Percentiles rank a stretch among this genome's conserved stretches.
These are phyloP conservation scores for Gastrodia elata DNA, from an alignment of 106 monocot genomes.

Conservation along the genomic window DNA sequence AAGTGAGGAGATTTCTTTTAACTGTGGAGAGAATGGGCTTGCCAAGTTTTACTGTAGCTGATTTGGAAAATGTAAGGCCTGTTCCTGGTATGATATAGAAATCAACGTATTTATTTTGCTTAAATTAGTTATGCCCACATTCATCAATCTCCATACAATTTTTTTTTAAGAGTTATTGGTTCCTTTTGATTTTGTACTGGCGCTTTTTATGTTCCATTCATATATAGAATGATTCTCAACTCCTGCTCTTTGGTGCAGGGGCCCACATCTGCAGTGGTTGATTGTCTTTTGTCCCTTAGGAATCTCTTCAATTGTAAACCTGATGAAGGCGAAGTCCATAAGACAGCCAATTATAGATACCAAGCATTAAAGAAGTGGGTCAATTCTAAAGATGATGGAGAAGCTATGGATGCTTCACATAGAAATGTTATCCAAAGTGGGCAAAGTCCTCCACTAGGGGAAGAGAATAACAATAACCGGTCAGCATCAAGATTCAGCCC, in stretches of 20 bases:
- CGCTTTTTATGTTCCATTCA: neutral
- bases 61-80: constrained; percentile 42
- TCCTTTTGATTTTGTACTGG: too few species aligned
- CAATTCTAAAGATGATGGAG: constrained; percentile 19
- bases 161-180: neutral
- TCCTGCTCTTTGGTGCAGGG: constrained; percentile 33
- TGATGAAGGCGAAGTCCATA: constrained; percentile 10
- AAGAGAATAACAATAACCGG: constrained; percentile 17
- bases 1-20: constrained; percentile 43
- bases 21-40: constrained; percentile 41
- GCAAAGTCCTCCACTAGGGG: constrained; percentile 15
- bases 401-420: constrained; percentile 4
- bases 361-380: constrained; percentile 31
- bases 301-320: constrained; percentile 20
- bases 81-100: neutral
- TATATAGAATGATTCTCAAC: neutral
- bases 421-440: constrained; percentile 8
- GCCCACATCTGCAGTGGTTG: constrained; percentile 43
- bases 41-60: constrained; percentile 24
- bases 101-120: neutral
- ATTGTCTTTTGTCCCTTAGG: constrained; percentile 55
- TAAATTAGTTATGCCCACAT: neutral
- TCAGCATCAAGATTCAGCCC: constrained; percentile 23
- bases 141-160: neutral
- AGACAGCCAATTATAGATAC: constrained; percentile 8